Percentiles rank a stretch among this genome's conserved stretches.
Conservation (phyloP, 2,329 filamentous ascomycete species). For the Ilyonectria robusta region DNA sequence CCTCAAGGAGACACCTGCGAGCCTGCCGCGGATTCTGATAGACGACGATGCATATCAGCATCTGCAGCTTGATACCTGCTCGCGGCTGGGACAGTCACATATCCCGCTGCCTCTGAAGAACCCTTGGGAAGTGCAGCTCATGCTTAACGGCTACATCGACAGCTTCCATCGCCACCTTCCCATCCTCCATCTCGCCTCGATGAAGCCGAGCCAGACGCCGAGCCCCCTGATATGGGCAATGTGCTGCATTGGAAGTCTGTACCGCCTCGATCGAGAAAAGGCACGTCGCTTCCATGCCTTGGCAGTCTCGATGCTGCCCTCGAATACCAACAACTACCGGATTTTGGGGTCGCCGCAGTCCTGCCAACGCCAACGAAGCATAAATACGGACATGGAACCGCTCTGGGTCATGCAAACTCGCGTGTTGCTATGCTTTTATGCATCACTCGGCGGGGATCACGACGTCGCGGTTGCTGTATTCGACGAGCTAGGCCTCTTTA, state of each 20-base stretch:
- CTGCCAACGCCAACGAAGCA: background rate
- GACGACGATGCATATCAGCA: background rate
- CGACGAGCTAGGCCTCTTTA: background rate
- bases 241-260: slow-evolving; percentile 4
- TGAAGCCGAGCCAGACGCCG: background rate
- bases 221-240: background rate
- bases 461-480: background rate
- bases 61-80: background rate
- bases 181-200: slow-evolving; percentile 3
- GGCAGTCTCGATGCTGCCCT: slow-evolving; percentile 1
- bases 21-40: background rate
- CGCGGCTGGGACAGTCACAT: background rate
- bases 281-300: background rate
- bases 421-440: slow-evolving; percentile 1
- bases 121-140: background rate
- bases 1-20: background rate
- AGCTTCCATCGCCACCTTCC: slow-evolving; percentile 6
- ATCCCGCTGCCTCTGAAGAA: background rate
- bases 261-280: slow-evolving; percentile 1
- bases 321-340: background rate
- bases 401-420: slow-evolving; percentile 2
- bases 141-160: slow-evolving; percentile 2
- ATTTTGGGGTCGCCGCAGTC: background rate
- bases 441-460: background rate
- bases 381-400: background rate